Conservation (phyloP, 1,284 basidiomycete species). For the Boletus semigastroideus region DNA sequence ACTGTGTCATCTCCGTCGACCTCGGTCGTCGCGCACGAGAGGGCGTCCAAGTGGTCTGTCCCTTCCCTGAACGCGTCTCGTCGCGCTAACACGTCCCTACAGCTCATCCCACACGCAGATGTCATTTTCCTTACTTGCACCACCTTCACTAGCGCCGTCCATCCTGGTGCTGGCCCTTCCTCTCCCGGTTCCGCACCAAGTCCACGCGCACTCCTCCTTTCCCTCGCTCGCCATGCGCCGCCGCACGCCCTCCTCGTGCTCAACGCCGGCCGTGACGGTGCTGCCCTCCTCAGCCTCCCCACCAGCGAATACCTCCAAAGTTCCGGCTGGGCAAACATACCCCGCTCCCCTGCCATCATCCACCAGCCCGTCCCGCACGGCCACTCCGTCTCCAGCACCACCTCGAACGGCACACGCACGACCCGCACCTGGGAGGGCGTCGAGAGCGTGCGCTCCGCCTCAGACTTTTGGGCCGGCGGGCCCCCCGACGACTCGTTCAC, state of each 20-base stretch:
- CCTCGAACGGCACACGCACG: conserved; percentile 27
- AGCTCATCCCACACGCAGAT: conserved; percentile 79
- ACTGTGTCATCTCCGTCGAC: conserved; percentile 77
- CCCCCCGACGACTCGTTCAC: conserved; percentile 21
- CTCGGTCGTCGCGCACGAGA: conserved; percentile 68
- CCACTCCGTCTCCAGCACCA: conserved; percentile 16
- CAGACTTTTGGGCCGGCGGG: conserved; percentile 67
- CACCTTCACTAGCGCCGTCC: conserved; percentile 21
- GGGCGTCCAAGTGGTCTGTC: conserved; percentile 71
- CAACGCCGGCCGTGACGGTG: conserved; percentile 73
- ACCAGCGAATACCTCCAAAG: conserved; percentile 82
- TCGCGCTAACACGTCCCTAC: conserved; percentile 16
- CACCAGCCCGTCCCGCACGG: background rate
- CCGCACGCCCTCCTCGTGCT: conserved; percentile 76
- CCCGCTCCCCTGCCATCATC: conserved; percentile 3
- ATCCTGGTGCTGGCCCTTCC: conserved; percentile 46
- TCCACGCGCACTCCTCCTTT: conserved; percentile 73
- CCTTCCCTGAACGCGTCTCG: conserved; percentile 21
- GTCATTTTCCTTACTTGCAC: conserved; percentile 56
- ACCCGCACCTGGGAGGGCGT: conserved; percentile 34
- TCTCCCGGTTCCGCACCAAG: conserved; percentile 48
- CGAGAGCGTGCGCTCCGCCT: conserved; percentile 67
- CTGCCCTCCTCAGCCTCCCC: conserved; percentile 75
- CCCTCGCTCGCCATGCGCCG: conserved; percentile 61
- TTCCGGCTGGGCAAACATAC: conserved; percentile 60